Conservation (phyloP, 495 filamentous ascomycete genomes). For the Parathielavia appendiculata region DNA sequence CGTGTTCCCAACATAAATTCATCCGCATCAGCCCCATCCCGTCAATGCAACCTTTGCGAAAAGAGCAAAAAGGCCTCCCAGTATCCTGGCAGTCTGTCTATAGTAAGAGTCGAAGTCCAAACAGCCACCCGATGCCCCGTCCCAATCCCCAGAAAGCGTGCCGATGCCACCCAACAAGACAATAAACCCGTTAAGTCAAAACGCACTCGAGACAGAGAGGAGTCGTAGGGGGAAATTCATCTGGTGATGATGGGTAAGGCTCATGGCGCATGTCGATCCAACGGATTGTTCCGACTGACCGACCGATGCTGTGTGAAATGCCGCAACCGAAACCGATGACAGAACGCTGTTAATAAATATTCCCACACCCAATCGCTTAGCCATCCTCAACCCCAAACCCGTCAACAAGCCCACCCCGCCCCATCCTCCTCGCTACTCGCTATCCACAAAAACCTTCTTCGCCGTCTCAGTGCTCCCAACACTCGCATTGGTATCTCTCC, state of each 20-base stretch:
- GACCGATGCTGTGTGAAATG: not conserved
- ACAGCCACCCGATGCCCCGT: not conserved
- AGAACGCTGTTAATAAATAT: not conserved
- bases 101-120: slow-evolving; percentile 1
- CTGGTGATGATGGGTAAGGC: too few species aligned
- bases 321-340: not conserved
- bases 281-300: too few species aligned
- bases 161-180: too few species aligned
- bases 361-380: not conserved
- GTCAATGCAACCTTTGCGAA: not conserved
- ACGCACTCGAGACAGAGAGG: too few species aligned
- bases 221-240: too few species aligned
- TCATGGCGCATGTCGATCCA: too few species aligned
- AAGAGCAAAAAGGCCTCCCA: not conserved
- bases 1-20: not conserved
- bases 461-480: slow-evolving; percentile 53
- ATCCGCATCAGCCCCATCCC: not conserved
- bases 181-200: too few species aligned
- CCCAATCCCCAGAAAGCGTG: too few species aligned
- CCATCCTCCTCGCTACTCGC: slow-evolving; percentile 18
- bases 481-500: slow-evolving; percentile 49
- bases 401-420: not conserved
- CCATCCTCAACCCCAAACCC: not conserved
- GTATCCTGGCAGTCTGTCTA: slow-evolving; percentile 11
- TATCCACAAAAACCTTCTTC: slow-evolving; percentile 46